A percentile compares a stretch with the other conserved stretches of the same genome.
These are phyloP conservation scores for Chara braunii DNA, from an alignment of 139 green algal genomes.

Conservation along the genomic window DNA sequence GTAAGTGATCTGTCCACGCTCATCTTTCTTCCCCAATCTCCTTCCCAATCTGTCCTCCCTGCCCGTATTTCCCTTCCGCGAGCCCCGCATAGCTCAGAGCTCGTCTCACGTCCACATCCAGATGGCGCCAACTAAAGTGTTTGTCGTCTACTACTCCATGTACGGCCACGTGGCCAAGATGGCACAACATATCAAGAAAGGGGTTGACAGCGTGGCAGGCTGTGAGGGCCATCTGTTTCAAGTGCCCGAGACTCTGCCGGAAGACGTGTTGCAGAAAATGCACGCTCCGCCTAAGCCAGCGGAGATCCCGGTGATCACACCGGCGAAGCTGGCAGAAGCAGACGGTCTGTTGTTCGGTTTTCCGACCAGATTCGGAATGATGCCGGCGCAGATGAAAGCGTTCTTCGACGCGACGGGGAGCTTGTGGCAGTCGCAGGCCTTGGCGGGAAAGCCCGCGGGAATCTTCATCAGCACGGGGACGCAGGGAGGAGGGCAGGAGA, in stretches of 20 bases:
- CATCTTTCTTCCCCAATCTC: too few species aligned
- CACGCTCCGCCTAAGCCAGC: slow-evolving; percentile 56
- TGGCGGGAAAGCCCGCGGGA: slow-evolving; percentile 61
- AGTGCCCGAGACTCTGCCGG: slow-evolving; percentile 56
- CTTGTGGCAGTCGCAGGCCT: slow-evolving; percentile 50
- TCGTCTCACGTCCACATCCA: too few species aligned
- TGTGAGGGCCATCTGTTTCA: slow-evolving; percentile 25
- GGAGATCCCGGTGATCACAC: slow-evolving; percentile 52
- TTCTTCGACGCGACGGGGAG: slow-evolving; percentile 68
- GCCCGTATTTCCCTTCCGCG: too few species aligned
- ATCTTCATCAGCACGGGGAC: slow-evolving; percentile 51
- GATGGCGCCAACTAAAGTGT: too few species aligned
- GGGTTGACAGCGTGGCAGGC: slow-evolving; percentile 47
- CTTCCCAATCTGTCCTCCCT: too few species aligned
- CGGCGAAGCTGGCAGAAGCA: slow-evolving; percentile 45
- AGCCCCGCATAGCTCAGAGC: too few species aligned
- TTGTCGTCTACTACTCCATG: slow-evolving; percentile 52
- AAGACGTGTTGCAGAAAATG: slow-evolving; percentile 66
- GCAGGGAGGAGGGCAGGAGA: slow-evolving; percentile 65
- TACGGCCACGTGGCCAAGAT: slow-evolving; percentile 64
- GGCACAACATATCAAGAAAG: slow-evolving; percentile 53
- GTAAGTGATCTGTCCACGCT: too few species aligned
- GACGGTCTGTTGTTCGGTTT: slow-evolving; percentile 74
- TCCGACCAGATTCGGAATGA: slow-evolving; percentile 69
- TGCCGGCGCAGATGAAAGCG: slow-evolving; percentile 61